These are phyloP conservation scores for Massariosphaeria phaeospora DNA, from an alignment of 495 filamentous ascomycete species.

Conservation along the genomic window DNA sequence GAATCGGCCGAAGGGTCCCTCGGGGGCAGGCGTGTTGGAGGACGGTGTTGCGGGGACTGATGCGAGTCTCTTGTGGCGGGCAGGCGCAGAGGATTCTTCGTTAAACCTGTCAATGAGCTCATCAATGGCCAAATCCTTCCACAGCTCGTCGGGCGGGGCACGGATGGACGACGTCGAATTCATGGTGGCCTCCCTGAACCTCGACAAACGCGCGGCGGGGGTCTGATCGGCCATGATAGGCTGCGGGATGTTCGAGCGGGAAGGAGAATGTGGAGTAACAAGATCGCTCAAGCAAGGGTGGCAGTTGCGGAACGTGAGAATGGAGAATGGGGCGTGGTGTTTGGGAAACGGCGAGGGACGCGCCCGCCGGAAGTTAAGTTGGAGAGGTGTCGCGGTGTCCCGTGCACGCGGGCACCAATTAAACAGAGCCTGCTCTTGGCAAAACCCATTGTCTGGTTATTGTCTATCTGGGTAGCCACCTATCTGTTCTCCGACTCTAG, in stretches of 20 bases:
- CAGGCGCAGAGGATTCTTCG: background rate
- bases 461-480: too few species aligned
- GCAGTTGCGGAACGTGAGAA: background rate
- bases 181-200: constrained; percentile 23
- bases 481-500: constrained; percentile 9
- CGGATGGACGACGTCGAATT: constrained; percentile 12
- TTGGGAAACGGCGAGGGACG: too few species aligned
- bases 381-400: too few species aligned
- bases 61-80: background rate
- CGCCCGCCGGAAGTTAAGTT: too few species aligned
- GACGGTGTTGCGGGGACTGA: background rate
- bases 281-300: too few species aligned
- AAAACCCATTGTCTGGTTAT: too few species aligned
- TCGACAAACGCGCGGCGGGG: background rate
- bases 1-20: constrained; percentile 16
- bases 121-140: constrained; percentile 14
- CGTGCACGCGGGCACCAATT: too few species aligned
- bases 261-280: background rate
- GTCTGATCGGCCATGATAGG: background rate
- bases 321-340: too few species aligned
- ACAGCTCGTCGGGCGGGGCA: constrained; percentile 9
- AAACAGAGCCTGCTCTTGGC: too few species aligned
- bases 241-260: too few species aligned
- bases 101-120: constrained; percentile 7
- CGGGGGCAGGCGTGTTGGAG: background rate